phyloP scores from a whole-genome alignment of 1,139 yeast genomes.

The Suhomyces guaymorum region DNA sequence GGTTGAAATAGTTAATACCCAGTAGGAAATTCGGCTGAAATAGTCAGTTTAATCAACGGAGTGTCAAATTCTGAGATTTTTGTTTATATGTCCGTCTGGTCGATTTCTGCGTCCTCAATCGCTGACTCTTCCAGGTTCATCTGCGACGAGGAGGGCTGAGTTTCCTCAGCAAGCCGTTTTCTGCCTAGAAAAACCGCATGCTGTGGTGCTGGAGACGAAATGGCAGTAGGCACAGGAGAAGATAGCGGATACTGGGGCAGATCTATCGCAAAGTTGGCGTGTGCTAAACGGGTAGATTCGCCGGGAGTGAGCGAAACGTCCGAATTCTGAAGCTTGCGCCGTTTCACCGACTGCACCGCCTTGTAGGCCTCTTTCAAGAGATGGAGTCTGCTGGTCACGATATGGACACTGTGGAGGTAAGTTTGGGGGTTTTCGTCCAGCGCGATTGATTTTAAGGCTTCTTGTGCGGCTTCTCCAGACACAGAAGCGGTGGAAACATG shows the following conservation, averaged over 20 bases:
- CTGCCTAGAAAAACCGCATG: not conserved
- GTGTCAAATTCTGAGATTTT: no score
- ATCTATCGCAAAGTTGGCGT: slow-evolving; percentile 1
- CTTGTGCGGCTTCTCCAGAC: slow-evolving; percentile 2
- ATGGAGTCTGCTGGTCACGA: slow-evolving; percentile 31
- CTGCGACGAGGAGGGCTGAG: not conserved
- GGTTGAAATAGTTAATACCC: no score
- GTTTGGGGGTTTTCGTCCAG: slow-evolving; percentile 9
- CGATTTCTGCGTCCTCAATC: slow-evolving; percentile 3
- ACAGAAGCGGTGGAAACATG: not conserved
- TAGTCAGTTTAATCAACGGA: no score
- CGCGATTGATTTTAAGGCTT: slow-evolving; percentile 15
- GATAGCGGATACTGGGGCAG: slow-evolving; percentile 3
- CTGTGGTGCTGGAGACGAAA: slow-evolving; percentile 8
- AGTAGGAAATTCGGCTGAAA: no score
- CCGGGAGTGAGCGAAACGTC: slow-evolving; percentile 1
- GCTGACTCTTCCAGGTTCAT: slow-evolving; percentile 5
- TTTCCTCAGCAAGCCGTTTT: not conserved
- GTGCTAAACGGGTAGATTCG: not conserved
- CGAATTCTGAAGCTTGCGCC: slow-evolving; percentile 15
- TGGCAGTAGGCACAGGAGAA: slow-evolving; percentile 6
- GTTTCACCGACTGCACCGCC: slow-evolving; percentile 28
- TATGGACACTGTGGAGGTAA: slow-evolving; percentile 29
- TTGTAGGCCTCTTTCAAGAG: slow-evolving; percentile 34
- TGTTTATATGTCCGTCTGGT: not conserved